Evolutionary conservation across 1,284 basidiomycete genomes (phyloP).

Genomic region (Vanrija sp.): DNA sequence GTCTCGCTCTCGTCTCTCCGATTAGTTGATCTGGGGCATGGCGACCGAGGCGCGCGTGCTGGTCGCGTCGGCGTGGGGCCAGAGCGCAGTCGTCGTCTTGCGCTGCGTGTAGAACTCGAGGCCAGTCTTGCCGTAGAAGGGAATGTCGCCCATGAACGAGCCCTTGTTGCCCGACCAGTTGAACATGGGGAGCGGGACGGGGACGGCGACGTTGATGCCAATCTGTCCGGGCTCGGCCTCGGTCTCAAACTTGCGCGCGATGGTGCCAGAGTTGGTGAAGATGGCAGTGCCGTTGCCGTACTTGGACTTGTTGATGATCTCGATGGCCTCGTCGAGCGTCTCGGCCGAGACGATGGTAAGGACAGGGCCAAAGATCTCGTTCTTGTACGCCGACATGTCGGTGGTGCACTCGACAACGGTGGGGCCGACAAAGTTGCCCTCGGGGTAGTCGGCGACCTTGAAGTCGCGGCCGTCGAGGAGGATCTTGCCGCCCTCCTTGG

Average conservation of each 20-base stretch:
- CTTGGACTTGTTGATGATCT: slow-evolving; percentile 80
- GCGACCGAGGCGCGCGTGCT: slow-evolving; percentile 30
- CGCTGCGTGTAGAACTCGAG: slow-evolving; percentile 43
- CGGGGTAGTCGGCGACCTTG: slow-evolving; percentile 68
- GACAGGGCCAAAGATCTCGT: slow-evolving; percentile 95
- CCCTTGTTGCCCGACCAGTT: slow-evolving; percentile 56
- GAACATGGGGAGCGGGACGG: slow-evolving; percentile 74
- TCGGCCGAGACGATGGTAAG: slow-evolving; percentile 75
- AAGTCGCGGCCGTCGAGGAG: slow-evolving; percentile 77
- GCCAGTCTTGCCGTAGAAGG: slow-evolving; percentile 73
- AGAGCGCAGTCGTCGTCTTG: slow-evolving; percentile 41
- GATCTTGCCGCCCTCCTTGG: slow-evolving; percentile 81
- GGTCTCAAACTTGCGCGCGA: slow-evolving; percentile 87
- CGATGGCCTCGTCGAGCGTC: slow-evolving; percentile 85
- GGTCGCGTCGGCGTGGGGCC: slow-evolving; percentile 42
- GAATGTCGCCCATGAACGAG: slow-evolving; percentile 79
- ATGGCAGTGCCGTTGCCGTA: slow-evolving; percentile 92
- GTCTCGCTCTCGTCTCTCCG: neutral
- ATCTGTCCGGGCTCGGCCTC: slow-evolving; percentile 88
- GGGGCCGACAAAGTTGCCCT: slow-evolving; percentile 94
- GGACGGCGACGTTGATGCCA: slow-evolving; percentile 93
- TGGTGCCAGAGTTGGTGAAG: slow-evolving; percentile 95
- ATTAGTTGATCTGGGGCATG: slow-evolving; percentile 45
- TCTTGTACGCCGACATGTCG: slow-evolving; percentile 84
- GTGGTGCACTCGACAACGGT: slow-evolving; percentile 80